Conservation (phyloP, 345 rosid genomes). For the Balakata baccata region DNA sequence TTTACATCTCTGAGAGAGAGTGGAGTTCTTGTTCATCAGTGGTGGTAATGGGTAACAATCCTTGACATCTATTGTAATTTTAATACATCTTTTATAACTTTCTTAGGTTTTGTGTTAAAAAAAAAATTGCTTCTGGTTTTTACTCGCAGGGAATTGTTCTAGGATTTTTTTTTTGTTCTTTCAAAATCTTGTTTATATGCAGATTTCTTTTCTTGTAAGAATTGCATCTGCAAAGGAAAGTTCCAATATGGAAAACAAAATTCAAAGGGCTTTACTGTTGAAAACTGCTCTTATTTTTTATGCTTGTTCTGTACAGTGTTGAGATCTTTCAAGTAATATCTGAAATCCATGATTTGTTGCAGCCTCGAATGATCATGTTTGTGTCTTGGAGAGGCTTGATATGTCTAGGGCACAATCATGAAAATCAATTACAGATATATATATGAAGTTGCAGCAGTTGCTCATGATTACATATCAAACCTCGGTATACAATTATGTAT, state of each 20-base stretch:
- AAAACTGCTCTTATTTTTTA: background rate
- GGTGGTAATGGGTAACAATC: conserved; percentile 61
- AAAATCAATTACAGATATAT: no score
- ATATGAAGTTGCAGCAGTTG: no score
- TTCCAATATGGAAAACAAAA: background rate
- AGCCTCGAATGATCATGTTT: no score
- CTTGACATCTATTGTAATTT: conserved; percentile 2
- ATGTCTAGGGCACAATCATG: no score
- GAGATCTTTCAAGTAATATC: background rate
- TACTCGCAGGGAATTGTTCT: conserved; percentile 2
- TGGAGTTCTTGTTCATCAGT: conserved; percentile 97
- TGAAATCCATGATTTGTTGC: no score
- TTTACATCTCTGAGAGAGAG: conserved; percentile 73
- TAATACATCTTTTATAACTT: conserved; percentile 1
- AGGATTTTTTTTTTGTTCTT: background rate
- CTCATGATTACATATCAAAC: no score
- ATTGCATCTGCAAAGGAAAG: no score
- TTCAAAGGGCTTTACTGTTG: background rate
- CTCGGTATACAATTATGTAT: no score
- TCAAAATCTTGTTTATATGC: conserved; percentile 3
- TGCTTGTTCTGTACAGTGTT: background rate
- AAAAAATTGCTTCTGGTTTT: conserved; percentile 1
- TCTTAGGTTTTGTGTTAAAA: background rate
- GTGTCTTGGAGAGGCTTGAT: no score
- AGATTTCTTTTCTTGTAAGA: conserved; percentile 32